These are phyloP conservation scores for Melastoma candidum DNA, from an alignment of 441 rosid genomes.

Conservation along the genomic window DNA sequence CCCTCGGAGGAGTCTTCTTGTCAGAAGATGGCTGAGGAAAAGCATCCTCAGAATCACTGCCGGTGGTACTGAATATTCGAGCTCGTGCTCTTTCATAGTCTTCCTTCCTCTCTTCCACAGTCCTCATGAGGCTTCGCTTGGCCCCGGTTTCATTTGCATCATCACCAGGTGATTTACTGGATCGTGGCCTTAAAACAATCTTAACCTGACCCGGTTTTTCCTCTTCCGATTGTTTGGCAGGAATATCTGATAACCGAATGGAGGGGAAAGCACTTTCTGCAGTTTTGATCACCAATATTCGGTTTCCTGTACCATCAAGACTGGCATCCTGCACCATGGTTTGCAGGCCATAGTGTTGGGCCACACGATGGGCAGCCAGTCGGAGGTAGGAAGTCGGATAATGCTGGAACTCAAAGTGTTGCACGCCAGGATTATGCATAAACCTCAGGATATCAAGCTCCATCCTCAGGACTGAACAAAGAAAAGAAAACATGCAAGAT, in stretches of 20 bases:
- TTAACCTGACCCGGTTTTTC: constrained; percentile 55
- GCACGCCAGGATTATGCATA: constrained; percentile 63
- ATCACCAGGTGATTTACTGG: constrained; percentile 40
- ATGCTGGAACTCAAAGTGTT: constrained; percentile 80
- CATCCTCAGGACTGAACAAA: constrained; percentile 70
- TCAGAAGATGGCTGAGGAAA: constrained; percentile 27
- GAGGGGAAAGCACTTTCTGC: constrained; percentile 54
- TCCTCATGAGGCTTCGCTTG: constrained; percentile 42
- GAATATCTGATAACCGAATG: constrained; percentile 59
- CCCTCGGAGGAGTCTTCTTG: constrained; percentile 32
- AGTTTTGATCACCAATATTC: constrained; percentile 52
- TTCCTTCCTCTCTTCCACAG: constrained; percentile 92
- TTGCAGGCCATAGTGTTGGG: constrained; percentile 86
- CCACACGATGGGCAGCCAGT: constrained; percentile 92
- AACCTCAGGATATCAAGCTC: constrained; percentile 85
- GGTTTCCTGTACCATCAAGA: constrained; percentile 56
- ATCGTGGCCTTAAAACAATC: constrained; percentile 62
- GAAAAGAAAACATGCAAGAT: constrained; percentile 3
- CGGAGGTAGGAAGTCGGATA: constrained; percentile 92
- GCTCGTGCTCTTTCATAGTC: constrained; percentile 83
- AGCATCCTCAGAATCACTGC: constrained; percentile 47
- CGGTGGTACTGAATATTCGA: constrained; percentile 64
- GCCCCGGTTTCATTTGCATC: constrained; percentile 40
- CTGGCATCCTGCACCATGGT: constrained; percentile 66
- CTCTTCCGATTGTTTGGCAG: constrained; percentile 52